Base-by-base conservation (phyloP, 768 basidiomycete species). In the Leucocoprinus sp. region DNA sequence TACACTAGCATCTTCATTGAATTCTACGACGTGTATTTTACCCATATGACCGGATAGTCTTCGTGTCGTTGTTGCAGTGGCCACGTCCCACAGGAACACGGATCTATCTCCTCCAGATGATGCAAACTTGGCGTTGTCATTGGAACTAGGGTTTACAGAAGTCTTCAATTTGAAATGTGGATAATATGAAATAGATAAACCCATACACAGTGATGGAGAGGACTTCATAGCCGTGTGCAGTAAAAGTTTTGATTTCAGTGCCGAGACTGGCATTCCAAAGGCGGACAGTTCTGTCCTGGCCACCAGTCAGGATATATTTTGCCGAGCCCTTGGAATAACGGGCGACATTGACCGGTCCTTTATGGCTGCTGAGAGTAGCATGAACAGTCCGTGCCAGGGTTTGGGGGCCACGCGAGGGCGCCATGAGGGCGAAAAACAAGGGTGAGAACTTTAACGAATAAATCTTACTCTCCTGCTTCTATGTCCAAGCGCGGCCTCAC, bases 71-170 rank as follows among this genome's bases (percentile, higher is more conserved):
- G 79, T 74, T 9, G 90, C 95, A 24, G 85, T 78, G 14, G 84
- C 78, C 8, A 99, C 96, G 58, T 99, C 96, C 95, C 95, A 98
- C 18, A 96, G 64, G 54, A 96, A 96, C 1, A 96, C 82, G 41
- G 83, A 82, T 51, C 90, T 80, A 63, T 99, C 95, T 5, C 95
- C 95, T 24, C 95, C 95, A 18, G 84, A 89, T 2, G 90, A 93
- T 11, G 84, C 93, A 55, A 99, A 93, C 56, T 85, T 84, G 22
- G 85, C 82, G 66, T 99, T 99, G 64, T 99, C 95, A 53, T 91
- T 82, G 34, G 91, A 77, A 31, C 89, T 95, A 53, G 14, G 43
- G 34, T 27, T 37, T 42, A 22, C n/a, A n/a, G n/a, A n/a, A n/a
- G 22, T 22, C 12, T 17, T 22, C 37, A 40, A 33, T 21, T 31